Conservation (phyloP, 352 stramenopile species). For the Phytopythium montanum region DNA sequence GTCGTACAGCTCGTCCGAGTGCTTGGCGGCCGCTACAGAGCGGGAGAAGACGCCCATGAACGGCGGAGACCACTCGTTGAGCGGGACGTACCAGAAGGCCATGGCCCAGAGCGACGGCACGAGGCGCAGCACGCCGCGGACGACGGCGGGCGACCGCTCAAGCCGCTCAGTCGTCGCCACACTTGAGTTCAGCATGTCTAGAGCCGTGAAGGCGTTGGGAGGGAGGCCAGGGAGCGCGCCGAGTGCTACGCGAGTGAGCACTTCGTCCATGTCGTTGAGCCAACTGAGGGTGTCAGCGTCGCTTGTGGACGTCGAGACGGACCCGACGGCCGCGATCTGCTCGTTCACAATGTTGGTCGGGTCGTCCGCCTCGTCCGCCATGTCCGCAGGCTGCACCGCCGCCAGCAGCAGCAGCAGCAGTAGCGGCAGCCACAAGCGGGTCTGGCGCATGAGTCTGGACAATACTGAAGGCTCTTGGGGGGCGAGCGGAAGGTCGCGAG, state of each 20-base stretch:
- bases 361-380: slow-evolving; percentile 7
- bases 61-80: slow-evolving; percentile 27
- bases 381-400: background rate
- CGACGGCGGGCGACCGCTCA: slow-evolving; percentile 20
- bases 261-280: slow-evolving; percentile 33
- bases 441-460: background rate
- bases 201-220: slow-evolving; percentile 20
- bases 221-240: slow-evolving; percentile 37
- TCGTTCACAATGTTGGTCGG: slow-evolving; percentile 21
- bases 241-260: slow-evolving; percentile 37
- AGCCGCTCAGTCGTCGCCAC: slow-evolving; percentile 19
- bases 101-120: slow-evolving; percentile 44
- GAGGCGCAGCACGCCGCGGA: slow-evolving; percentile 28
- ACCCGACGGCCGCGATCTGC: slow-evolving; percentile 27
- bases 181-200: slow-evolving; percentile 28
- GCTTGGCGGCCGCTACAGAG: slow-evolving; percentile 25
- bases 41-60: slow-evolving; percentile 30
- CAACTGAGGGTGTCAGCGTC: slow-evolving; percentile 18
- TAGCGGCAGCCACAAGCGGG: background rate
- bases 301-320: slow-evolving; percentile 23
- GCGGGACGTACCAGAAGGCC: slow-evolving; percentile 49
- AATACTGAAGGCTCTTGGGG: background rate
- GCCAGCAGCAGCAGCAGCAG: background rate
- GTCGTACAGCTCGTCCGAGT: slow-evolving; percentile 19
- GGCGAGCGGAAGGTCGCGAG: background rate